Conservation (phyloP, 768 basidiomycete species). For the Kwoniella pini region DNA sequence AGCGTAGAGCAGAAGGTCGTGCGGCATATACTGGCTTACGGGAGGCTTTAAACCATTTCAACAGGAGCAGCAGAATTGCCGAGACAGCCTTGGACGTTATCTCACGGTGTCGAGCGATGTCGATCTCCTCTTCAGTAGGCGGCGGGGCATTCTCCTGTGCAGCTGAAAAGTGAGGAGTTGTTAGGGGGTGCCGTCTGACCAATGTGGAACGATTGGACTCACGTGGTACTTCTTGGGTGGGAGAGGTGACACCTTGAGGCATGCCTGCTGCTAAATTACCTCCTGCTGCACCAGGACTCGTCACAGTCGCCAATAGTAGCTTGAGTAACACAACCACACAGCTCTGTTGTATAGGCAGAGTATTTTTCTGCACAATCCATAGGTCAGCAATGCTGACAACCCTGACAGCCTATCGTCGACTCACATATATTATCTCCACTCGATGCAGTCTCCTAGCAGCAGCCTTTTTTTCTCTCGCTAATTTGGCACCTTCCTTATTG, state of each 20-base stretch:
- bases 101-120: slow-evolving; percentile 91
- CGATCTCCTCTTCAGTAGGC: slow-evolving; percentile 83
- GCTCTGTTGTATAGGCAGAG: slow-evolving; percentile 78
- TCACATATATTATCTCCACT: slow-evolving; percentile 90
- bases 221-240: slow-evolving; percentile 44
- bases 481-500: slow-evolving; percentile 37
- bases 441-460: slow-evolving; percentile 80
- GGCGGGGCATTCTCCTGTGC: slow-evolving; percentile 58
- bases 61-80: slow-evolving; percentile 79
- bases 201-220: slow-evolving; percentile 13
- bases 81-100: slow-evolving; percentile 97
- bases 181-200: not conserved
- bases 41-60: slow-evolving; percentile 99
- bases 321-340: slow-evolving; percentile 94
- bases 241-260: slow-evolving; percentile 35
- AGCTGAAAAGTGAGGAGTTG: not conserved
- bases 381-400: not conserved
- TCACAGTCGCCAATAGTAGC: slow-evolving; percentile 86
- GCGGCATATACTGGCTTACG: slow-evolving; percentile 63
- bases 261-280: slow-evolving; percentile 14
- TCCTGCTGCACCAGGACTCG: slow-evolving; percentile 62
- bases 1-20: not conserved
- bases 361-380: slow-evolving; percentile 64
- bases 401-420: slow-evolving; percentile 40
- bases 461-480: slow-evolving; percentile 40